Percentiles rank a stretch among this genome's conserved stretches.
These are phyloP conservation scores for Raffaelea albimanens DNA, from an alignment of 2,329 filamentous ascomycete species.

Conservation along the genomic window DNA sequence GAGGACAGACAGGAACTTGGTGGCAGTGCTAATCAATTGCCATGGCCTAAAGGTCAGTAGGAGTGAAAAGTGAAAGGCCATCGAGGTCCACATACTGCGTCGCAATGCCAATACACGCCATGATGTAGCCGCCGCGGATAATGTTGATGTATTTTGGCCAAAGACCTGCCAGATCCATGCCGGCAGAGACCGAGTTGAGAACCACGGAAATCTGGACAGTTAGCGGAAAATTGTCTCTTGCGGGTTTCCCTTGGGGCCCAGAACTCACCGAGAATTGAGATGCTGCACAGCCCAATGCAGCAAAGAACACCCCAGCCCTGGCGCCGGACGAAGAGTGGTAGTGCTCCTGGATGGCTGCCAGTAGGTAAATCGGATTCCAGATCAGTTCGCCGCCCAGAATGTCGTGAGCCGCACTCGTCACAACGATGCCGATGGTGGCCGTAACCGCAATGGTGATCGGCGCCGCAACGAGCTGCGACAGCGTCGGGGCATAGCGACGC, in stretches of 20 bases:
- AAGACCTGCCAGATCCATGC: constrained; percentile 45
- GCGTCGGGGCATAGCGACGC: constrained; percentile 25
- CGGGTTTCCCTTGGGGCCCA: too few species aligned
- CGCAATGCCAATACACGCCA: constrained; percentile 9
- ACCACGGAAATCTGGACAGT: constrained; percentile 5
- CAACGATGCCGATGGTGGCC: constrained; percentile 26
- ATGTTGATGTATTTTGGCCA: constrained; percentile 46
- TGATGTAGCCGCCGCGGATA: constrained; percentile 29
- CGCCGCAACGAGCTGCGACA: constrained; percentile 21
- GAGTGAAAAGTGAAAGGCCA: too few species aligned
- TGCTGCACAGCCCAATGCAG: constrained; percentile 23
- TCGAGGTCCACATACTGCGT: background rate
- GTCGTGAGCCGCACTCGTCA: constrained; percentile 17
- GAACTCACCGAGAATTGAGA: constrained; percentile 17
- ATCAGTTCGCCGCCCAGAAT: constrained; percentile 24
- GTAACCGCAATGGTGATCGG: constrained; percentile 18
- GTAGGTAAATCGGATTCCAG: constrained; percentile 32
- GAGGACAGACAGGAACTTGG: too few species aligned
- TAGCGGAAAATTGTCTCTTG: too few species aligned
- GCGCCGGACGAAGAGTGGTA: constrained; percentile 16
- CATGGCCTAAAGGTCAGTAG: too few species aligned
- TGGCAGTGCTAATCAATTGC: too few species aligned
- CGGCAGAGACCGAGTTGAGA: constrained; percentile 38
- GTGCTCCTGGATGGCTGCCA: constrained; percentile 18
- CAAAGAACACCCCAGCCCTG: constrained; percentile 36